Percentiles rank a stretch among this genome's conserved stretches.
phyloP scores from a whole-genome alignment of 2,329 filamentous ascomycete species.

The Elsinoe fawcettii region DNA sequence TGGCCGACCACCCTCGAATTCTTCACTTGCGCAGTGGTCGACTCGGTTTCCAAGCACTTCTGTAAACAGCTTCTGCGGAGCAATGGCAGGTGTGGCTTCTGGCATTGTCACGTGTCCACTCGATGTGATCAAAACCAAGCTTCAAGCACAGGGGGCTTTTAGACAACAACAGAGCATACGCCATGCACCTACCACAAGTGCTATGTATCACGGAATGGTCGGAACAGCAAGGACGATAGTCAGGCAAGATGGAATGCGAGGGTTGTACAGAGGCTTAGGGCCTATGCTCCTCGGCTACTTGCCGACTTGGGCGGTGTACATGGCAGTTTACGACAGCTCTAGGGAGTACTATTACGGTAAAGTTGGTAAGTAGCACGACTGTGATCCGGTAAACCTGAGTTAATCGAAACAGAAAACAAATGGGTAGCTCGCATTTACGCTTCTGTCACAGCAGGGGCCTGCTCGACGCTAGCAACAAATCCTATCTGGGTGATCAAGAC shows the following conservation, averaged over 20 bases:
- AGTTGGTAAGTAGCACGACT: constrained; percentile 37
- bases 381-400: neutral
- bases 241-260: constrained; percentile 77
- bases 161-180: constrained; percentile 36
- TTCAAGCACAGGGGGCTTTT: constrained; percentile 91
- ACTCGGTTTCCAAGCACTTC: constrained; percentile 46
- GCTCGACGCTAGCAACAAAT: constrained; percentile 89
- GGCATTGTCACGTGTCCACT: constrained; percentile 93
- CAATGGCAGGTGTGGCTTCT: constrained; percentile 82
- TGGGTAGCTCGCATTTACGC: constrained; percentile 79
- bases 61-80: constrained; percentile 78
- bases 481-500: constrained; percentile 99
- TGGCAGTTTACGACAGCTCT: constrained; percentile 89
- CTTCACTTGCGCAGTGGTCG: constrained; percentile 33
- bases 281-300: constrained; percentile 94
- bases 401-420: constrained; percentile 53
- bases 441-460: constrained; percentile 81
- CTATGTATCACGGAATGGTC: constrained; percentile 73
- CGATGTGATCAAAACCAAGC: constrained; percentile 97
- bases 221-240: constrained; percentile 83
- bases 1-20: constrained; percentile 9
- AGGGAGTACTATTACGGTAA: constrained; percentile 64
- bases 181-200: constrained; percentile 37
- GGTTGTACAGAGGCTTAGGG: constrained; percentile 86
- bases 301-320: constrained; percentile 96